Evolutionary conservation across 2,329 filamentous ascomycete genomes (phyloP).

Genomic region (Coniella vitis): DNA sequence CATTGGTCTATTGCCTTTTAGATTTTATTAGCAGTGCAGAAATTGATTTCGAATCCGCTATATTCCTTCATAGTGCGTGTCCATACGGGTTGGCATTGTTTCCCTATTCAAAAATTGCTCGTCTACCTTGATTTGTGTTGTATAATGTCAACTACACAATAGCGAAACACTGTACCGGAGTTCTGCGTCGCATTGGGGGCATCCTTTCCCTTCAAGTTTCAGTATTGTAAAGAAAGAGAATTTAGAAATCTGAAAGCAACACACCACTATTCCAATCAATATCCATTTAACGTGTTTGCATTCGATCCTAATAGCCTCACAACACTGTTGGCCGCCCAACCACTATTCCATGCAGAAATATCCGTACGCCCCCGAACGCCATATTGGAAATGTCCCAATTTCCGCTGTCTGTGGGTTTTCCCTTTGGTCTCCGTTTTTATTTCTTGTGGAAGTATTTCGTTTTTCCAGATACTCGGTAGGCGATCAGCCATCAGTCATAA

Average conservation of each 20-base stretch:
- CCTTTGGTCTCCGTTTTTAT: background rate
- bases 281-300: background rate
- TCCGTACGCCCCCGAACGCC: slow-evolving; percentile 16
- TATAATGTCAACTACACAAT: no score
- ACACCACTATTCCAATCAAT: background rate
- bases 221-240: no score
- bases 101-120: no score
- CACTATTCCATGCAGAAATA: slow-evolving; percentile 3
- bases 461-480: background rate
- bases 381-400: slow-evolving; percentile 3
- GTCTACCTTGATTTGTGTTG: no score
- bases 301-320: background rate
- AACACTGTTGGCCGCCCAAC: background rate
- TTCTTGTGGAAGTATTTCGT: no score
- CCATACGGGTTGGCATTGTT: background rate
- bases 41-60: background rate
- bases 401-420: background rate
- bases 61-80: background rate
- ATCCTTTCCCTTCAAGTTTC: no score
- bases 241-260: no score
- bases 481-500: background rate
- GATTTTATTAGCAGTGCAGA: slow-evolving; percentile 1
- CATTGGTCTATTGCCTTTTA: background rate
- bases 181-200: no score
- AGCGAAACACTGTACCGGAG: no score